Conservation (phyloP, 1,284 basidiomycete genomes). For the Melanopsichium pennsylvanicum region DNA sequence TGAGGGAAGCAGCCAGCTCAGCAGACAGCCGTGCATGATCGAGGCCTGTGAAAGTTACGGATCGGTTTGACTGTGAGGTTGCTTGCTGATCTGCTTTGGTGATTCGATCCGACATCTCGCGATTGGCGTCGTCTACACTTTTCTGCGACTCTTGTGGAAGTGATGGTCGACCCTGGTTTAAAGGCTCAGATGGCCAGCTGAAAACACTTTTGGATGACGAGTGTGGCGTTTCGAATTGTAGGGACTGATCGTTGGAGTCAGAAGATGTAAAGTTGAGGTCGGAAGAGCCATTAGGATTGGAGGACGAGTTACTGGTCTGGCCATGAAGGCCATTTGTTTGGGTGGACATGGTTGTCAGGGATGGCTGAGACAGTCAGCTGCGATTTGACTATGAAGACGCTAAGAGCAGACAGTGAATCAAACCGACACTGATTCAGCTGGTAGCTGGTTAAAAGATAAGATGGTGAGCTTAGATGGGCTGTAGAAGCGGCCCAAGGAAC, state of each 20-base stretch:
- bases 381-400: neutral
- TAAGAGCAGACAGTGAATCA: too few species aligned
- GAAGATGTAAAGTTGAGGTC: constrained; percentile 35
- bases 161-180: constrained; percentile 21
- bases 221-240: neutral
- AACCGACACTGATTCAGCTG: too few species aligned
- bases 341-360: constrained; percentile 8
- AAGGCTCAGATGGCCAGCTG: constrained; percentile 34
- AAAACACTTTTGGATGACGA: constrained; percentile 17
- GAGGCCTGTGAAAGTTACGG: constrained; percentile 3
- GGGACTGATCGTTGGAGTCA: constrained; percentile 14
- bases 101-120: constrained; percentile 34
- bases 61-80: neutral
- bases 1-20: constrained; percentile 15
- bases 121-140: constrained; percentile 30
- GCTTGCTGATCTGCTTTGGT: constrained; percentile 23
- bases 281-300: constrained; percentile 21
- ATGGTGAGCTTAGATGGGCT: constrained; percentile 1
- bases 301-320: constrained; percentile 14
- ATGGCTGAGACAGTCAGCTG: neutral
- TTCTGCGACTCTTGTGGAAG: constrained; percentile 33
- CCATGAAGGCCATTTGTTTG: neutral
- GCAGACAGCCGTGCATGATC: constrained; percentile 14
- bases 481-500: neutral
- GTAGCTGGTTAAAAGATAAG: too few species aligned